These are phyloP conservation scores for Leishmania tropica DNA, from an alignment of 208 protist genomes.

Conservation along the genomic window DNA sequence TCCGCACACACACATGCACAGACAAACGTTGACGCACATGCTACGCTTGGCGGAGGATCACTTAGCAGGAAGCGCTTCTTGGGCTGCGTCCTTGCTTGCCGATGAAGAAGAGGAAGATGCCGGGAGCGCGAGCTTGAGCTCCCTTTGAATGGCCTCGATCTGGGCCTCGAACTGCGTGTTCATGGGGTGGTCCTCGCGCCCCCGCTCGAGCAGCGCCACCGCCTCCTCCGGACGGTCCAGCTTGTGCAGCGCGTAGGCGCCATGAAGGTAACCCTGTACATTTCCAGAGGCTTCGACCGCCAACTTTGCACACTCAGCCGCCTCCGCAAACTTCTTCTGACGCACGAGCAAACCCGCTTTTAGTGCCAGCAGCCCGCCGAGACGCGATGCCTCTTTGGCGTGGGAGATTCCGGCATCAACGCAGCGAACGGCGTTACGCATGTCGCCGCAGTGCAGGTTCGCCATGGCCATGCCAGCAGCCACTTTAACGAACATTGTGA, in stretches of 20 bases:
- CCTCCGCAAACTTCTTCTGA: slow-evolving; percentile 75
- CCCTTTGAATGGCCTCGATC: slow-evolving; percentile 52
- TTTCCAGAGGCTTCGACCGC: slow-evolving; percentile 73
- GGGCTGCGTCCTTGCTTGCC: background rate
- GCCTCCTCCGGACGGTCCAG: slow-evolving; percentile 58
- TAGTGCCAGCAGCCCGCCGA: slow-evolving; percentile 79
- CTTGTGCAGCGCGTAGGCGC: slow-evolving; percentile 66
- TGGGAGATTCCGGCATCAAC: slow-evolving; percentile 72
- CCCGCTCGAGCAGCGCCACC: slow-evolving; percentile 63
- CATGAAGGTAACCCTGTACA: slow-evolving; percentile 86
- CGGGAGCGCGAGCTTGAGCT: slow-evolving; percentile 45
- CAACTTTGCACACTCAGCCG: slow-evolving; percentile 52
- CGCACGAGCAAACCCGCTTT: slow-evolving; percentile 80
- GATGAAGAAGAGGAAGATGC: background rate
- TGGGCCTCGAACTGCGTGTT: slow-evolving; percentile 51
- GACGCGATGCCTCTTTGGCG: slow-evolving; percentile 59
- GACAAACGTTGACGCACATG: background rate
- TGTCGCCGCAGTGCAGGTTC: slow-evolving; percentile 80
- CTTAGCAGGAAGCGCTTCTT: background rate
- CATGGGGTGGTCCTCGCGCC: slow-evolving; percentile 73
- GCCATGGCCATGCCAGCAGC: slow-evolving; percentile 81
- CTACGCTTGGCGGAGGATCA: background rate
- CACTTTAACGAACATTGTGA: slow-evolving; percentile 84
- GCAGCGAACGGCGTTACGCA: slow-evolving; percentile 74
- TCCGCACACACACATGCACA: background rate